phyloP scores from a whole-genome alignment of 2,329 filamentous ascomycete species.

The Aspergillus ruber region DNA sequence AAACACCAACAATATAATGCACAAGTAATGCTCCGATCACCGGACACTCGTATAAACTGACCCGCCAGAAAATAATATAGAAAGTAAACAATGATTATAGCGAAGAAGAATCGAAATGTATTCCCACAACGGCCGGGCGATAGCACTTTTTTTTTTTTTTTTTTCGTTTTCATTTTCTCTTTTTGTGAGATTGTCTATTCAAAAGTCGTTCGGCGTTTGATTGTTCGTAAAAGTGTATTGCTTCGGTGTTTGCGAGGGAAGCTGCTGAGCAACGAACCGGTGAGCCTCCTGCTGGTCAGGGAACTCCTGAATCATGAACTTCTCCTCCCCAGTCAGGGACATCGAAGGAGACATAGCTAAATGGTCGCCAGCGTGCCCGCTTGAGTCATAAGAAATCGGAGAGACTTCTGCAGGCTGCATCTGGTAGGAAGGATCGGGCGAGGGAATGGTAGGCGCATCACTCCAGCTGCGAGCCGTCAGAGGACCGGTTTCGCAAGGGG shows the following conservation, averaged over 20 bases:
- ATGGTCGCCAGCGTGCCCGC: constrained; percentile 22
- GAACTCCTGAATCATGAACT: constrained; percentile 42
- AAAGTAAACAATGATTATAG: neutral
- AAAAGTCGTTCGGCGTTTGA: constrained; percentile 34
- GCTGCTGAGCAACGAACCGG: constrained; percentile 36
- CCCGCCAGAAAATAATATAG: neutral
- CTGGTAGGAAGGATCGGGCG: constrained; percentile 33
- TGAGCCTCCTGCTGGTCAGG: constrained; percentile 40
- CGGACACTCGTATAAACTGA: constrained; percentile 1
- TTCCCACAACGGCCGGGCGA: neutral
- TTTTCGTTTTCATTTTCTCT: constrained; percentile 5
- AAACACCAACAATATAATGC: constrained; percentile 7
- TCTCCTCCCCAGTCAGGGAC: constrained; percentile 31
- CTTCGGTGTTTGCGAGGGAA: constrained; percentile 36
- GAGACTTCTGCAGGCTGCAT: constrained; percentile 31
- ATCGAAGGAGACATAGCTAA: constrained; percentile 22
- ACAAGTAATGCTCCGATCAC: constrained; percentile 7
- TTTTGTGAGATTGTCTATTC: constrained; percentile 6
- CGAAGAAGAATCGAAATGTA: neutral
- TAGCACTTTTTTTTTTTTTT: constrained; percentile 6
- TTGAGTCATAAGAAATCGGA: constrained; percentile 32
- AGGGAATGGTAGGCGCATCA: constrained; percentile 33
- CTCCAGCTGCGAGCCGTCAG: constrained; percentile 38
- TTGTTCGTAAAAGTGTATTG: constrained; percentile 39
- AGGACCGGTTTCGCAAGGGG: constrained; percentile 30